phyloP scores from a whole-genome alignment of 805 yeast genomes.

The Monosporozyma servazzii region DNA sequence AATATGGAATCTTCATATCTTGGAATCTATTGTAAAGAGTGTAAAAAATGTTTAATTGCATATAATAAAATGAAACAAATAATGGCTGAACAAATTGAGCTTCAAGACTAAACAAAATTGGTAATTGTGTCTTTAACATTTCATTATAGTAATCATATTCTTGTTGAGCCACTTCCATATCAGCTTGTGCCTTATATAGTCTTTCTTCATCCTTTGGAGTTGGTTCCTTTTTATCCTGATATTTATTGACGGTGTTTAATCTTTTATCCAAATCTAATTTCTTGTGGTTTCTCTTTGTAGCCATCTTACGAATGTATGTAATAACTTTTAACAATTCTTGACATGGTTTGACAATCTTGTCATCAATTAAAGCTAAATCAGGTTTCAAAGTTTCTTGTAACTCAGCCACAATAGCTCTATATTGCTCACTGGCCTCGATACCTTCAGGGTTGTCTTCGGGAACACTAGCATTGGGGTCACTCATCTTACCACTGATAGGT shows the following conservation, averaged over 20 bases:
- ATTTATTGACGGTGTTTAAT: slow-evolving; percentile 56
- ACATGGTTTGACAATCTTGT: slow-evolving; percentile 83
- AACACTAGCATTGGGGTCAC: slow-evolving; percentile 77
- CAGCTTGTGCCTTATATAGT: slow-evolving; percentile 82
- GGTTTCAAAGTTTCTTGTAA: slow-evolving; percentile 82
- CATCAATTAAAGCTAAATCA: slow-evolving; percentile 84
- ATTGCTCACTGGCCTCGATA: slow-evolving; percentile 86
- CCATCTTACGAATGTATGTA: slow-evolving; percentile 80
- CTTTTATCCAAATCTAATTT: slow-evolving; percentile 89
- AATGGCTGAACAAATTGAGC: slow-evolving; percentile 88
- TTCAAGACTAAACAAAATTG: slow-evolving; percentile 77
- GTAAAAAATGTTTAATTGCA: slow-evolving; percentile 96
- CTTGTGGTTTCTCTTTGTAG: slow-evolving; percentile 90
- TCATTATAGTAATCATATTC: slow-evolving; percentile 95
- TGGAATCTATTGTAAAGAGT: slow-evolving; percentile 86
- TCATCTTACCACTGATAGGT: slow-evolving; percentile 86
- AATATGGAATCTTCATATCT: slow-evolving; percentile 94
- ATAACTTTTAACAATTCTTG: slow-evolving; percentile 81
- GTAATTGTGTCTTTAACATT: slow-evolving; percentile 84
- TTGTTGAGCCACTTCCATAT: slow-evolving; percentile 82
- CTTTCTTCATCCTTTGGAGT: slow-evolving; percentile 86
- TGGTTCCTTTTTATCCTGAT: slow-evolving; percentile 74
- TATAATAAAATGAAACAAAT: slow-evolving; percentile 88
- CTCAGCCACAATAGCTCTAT: slow-evolving; percentile 78
- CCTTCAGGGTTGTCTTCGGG: slow-evolving; percentile 97